Evolutionary conservation across 2,329 filamentous ascomycete genomes (phyloP), one percentile per base, ranked within the genome.

Genomic region (Fusarium buharicum): DNA sequence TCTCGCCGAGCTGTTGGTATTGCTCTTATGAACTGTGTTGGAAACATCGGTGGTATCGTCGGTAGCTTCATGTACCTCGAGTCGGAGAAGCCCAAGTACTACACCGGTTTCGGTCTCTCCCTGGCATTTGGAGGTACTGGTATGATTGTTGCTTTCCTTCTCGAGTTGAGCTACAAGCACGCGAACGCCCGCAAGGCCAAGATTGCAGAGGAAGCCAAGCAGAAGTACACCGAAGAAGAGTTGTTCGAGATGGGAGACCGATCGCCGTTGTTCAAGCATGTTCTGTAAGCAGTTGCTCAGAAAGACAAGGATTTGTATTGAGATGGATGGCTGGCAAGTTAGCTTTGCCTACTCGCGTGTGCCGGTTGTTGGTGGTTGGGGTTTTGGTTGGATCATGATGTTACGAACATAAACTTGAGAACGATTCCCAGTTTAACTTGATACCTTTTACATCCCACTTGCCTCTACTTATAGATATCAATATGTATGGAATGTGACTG

Each of bases 1-100:
- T 66, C 60, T 3, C 45, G 4, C 76, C 81, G 37, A 79, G 71
- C 71, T 0, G 59, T 73, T 3, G 71, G 71, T 4, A 72, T 73
- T 6, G 71, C 71, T 0, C 30, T 71, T 2, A 73, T 73, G 70
- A 72, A 71, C 50, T 65, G 66, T 11, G 59, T 72, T n/a, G 71
- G 71, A 1, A 73, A 73, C 13, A 55, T 69, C 1, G 71, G 71
- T 17, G 71, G 71, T 9, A 70, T 73, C 6, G 61, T 72, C 1
- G 70, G 70, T 5, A 72, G 69, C 3, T 73, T 68, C 17, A 73
- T 72, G 58, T 73, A 69, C 12, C 53, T 70, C 0, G 68, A 72
- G 39, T 49, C 28, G 3, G 70, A 72, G 51, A 67, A 64, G 7
- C 83, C 84, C 0, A 79, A 84, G 78, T 87, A 87, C 59, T 82